Evolutionary conservation across 169 alveolate genomes (phyloP).

Genomic region (Fabrea salina): DNA sequence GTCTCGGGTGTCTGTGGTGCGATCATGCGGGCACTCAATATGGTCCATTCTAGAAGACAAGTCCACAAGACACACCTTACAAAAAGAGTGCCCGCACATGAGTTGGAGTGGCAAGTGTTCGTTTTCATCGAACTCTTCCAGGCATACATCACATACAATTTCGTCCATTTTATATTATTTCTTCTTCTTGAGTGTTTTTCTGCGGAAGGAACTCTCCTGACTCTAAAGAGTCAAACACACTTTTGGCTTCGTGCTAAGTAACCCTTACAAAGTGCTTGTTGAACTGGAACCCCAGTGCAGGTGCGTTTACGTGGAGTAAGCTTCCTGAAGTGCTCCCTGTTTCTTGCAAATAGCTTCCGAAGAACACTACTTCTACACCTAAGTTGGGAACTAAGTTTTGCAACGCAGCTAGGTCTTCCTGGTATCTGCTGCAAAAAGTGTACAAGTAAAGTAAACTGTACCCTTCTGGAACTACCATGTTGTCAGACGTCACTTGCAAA

Average conservation of each 20-base stretch:
- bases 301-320: neutral
- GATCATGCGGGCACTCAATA: constrained; percentile 20
- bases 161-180: constrained; percentile 19
- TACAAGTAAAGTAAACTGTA: neutral
- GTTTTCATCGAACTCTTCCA: constrained; percentile 14
- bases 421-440: no score
- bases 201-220: neutral
- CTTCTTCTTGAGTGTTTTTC: neutral
- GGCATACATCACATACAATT: constrained; percentile 17
- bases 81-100: constrained; percentile 23
- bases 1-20: neutral
- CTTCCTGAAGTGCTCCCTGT: neutral
- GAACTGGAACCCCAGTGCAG: constrained; percentile 13
- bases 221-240: neutral
- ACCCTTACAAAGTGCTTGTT: constrained; percentile 8
- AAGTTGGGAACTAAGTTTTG: neutral
- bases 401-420: neutral
- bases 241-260: neutral
- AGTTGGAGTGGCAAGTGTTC: neutral
- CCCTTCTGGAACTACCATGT: constrained; percentile 15
- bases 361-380: constrained; percentile 3
- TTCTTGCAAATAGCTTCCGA: constrained; percentile 8
- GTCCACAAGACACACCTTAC: constrained; percentile 4
- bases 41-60: neutral
- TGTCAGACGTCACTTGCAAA: neutral